Base-by-base conservation (phyloP, 805 yeast genomes). In the Soucietia sequanensis region DNA sequence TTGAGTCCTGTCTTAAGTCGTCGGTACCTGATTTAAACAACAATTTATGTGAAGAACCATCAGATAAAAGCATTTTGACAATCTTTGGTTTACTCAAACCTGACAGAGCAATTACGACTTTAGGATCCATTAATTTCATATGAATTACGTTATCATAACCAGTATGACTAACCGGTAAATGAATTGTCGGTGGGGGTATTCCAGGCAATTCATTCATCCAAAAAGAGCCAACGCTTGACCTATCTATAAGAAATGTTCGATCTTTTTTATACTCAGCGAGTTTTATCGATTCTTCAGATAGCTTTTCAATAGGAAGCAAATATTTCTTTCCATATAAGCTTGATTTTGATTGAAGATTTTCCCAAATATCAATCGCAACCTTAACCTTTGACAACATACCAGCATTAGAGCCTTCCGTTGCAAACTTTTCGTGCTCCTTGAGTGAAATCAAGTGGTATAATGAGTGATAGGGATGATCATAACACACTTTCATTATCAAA, bases 51-150 rank as follows among this genome's bases (percentile, higher is more conserved):
- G 38, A 48, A 0, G 57, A 43, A 0, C 98, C 98, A 48, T 79
- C 73, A 0, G 80, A 68, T 11, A 81, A 58, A 0, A 30, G 33
- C 34, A 85, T 62, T 1, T 62, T 72, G 33, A 81, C 68, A 33
- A 95, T 83, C 52, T 91, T 91, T 0, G 99, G 99, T 40, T 80
- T 70, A 42, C 96, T 87, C 8, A 91, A 58, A 3, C 99, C 99
- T 0, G 93, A 78, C 0, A 80, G 46, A 0, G 98, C 93, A n/a
- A 87, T 69, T 0, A 58, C 42, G 2, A 90, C 63, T 2, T 50
- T 56, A 0, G 69, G 58, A 4, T 68, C 70, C 2, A 86, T 71
- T 0, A 47, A 42, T 0, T 42, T 27, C 28, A 93, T 74, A 1
- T 53, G 48, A 0, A 87, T 79, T 0, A 78, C 55, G 9, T 51